Conservation (phyloP, 345 rosid genomes). For the Salix viminalis region DNA sequence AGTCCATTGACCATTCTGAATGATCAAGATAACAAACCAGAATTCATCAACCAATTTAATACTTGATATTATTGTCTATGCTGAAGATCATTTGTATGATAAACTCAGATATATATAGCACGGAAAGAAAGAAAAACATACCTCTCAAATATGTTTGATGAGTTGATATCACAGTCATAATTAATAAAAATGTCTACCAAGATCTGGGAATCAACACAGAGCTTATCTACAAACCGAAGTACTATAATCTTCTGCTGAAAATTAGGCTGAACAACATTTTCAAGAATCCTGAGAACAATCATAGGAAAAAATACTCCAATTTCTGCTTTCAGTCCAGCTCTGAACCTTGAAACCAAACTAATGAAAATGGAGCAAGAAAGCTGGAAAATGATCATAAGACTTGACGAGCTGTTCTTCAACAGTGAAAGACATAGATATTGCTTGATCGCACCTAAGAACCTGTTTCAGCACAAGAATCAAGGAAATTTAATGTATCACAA, state of each 20-base stretch:
- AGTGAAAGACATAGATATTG: constrained; percentile 90
- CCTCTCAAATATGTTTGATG: constrained; percentile 99
- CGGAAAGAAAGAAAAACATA: constrained; percentile 23
- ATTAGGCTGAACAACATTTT: constrained; percentile 97
- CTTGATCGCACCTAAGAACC: constrained; percentile 98
- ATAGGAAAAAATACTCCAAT: constrained; percentile 99
- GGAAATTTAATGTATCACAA: constrained; percentile 1
- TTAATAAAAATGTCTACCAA: constrained; percentile 95
- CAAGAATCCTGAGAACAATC: constrained; percentile 94
- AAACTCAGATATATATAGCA: not conserved
- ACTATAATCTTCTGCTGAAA: constrained; percentile 98
- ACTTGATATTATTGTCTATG: not conserved
- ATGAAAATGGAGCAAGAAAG: constrained; percentile 99
- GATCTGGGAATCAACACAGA: constrained; percentile 94
- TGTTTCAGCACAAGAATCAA: constrained; percentile 36
- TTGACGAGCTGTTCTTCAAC: constrained; percentile 94
- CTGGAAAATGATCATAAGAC: constrained; percentile 95
- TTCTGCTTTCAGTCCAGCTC: constrained; percentile 99
- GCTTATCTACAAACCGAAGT: constrained; percentile 93
- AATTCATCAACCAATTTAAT: not conserved
- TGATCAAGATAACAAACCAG: constrained; percentile 15
- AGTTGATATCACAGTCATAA: constrained; percentile 99
- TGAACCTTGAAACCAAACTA: constrained; percentile 92
- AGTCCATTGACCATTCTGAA: constrained; percentile 99
- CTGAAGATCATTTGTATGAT: not conserved